Percentiles rank a stretch among this genome's conserved stretches.
phyloP scores from a whole-genome alignment of 345 rosid species.

The Erodium maritimum region DNA sequence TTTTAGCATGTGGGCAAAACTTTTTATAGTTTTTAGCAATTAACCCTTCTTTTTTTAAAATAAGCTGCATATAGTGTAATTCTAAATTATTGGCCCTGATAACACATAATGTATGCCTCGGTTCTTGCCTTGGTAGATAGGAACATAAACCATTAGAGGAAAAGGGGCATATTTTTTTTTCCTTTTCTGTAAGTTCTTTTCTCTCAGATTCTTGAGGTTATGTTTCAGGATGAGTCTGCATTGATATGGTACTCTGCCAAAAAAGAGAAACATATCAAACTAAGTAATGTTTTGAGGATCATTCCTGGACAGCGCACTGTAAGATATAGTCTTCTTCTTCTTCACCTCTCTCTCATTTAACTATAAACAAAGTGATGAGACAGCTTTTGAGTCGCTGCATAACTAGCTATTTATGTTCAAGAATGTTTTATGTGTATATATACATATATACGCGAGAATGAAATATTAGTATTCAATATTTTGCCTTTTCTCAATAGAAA shows the following conservation, averaged over 20 bases:
- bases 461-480: too few relatives aligned
- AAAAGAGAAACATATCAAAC: constrained; percentile 59
- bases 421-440: not conserved
- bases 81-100: too few relatives aligned
- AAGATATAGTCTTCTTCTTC: constrained; percentile 27
- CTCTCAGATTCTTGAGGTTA: constrained; percentile 9
- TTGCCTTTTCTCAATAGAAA: not conserved
- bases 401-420: too few relatives aligned
- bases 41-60: too few relatives aligned
- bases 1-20: too few relatives aligned
- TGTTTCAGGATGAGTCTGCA: constrained; percentile 68
- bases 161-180: not conserved
- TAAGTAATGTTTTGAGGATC: constrained; percentile 56
- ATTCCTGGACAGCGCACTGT: constrained; percentile 95
- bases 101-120: too few relatives aligned
- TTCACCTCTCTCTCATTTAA: too few relatives aligned
- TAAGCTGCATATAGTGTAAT: too few relatives aligned
- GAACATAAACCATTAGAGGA: not conserved
- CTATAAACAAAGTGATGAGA: too few relatives aligned
- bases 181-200: not conserved
- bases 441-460: not conserved
- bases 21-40: too few relatives aligned
- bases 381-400: too few relatives aligned
- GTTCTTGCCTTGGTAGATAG: too few relatives aligned
- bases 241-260: constrained; percentile 92